These are phyloP conservation scores for Silene conica DNA, from an alignment of 148 eudicot species.

Conservation along the genomic window DNA sequence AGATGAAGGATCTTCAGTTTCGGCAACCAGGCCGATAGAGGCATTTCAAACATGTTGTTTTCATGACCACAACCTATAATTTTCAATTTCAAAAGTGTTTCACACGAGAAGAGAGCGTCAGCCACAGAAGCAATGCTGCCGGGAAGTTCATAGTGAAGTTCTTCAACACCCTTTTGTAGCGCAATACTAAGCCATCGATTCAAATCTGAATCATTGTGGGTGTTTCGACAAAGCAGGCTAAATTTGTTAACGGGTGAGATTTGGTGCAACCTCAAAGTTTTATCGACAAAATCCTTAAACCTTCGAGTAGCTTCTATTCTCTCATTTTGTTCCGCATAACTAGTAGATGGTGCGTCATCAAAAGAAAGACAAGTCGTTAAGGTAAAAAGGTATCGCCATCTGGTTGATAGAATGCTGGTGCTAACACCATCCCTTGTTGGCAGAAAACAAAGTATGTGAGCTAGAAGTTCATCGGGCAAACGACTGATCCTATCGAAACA, in stretches of 20 bases:
- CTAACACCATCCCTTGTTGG: background rate
- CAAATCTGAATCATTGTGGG: background rate
- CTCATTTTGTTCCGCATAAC: background rate
- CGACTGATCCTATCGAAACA: too few relatives aligned
- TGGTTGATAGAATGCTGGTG: too few relatives aligned
- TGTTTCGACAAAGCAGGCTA: background rate
- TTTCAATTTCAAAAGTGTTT: background rate
- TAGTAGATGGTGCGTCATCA: background rate
- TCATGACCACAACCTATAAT: background rate
- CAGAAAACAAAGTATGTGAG: background rate
- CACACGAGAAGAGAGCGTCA: background rate
- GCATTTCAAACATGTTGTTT: background rate
- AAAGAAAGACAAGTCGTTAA: background rate
- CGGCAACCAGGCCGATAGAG: background rate
- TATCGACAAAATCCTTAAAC: slow-evolving; percentile 12
- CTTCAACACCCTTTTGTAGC: background rate
- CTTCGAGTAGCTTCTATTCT: background rate
- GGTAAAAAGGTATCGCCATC: background rate
- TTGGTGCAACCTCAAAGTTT: background rate
- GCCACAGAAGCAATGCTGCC: background rate
- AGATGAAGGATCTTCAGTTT: background rate
- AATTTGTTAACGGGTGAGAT: background rate
- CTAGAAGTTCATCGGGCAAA: too few relatives aligned
- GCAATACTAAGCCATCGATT: background rate
- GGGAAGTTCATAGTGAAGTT: background rate